Base-by-base conservation (phyloP, 305 asterid genomes). In the Lippia alba region DNA sequence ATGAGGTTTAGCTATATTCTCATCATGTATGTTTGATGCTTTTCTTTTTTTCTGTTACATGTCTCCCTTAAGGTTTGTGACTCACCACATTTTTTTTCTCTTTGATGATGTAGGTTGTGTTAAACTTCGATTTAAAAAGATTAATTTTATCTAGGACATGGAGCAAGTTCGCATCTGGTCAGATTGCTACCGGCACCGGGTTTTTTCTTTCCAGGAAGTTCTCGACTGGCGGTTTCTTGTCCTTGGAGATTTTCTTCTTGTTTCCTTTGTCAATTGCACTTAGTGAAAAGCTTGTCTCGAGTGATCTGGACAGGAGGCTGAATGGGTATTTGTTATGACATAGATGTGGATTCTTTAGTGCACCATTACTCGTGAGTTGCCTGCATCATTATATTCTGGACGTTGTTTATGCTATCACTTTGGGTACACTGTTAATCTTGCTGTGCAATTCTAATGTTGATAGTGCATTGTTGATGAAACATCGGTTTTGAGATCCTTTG, bases 241-340 rank as follows among this genome's bases (percentile, higher is more conserved):
- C 81, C 75, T 77, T 81, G 91, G 95, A 79, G 85, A 82, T 79
- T 90, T 82, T 83, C 94, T 83, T 83, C 91, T 94, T 75, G 86
- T 91, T 83, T 87, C 96, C 84, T 90, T 90, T 76, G 89, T 88
- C 88, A 87, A 90, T 81, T 88, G 92, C 84, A 92, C 99, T 67
- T 92, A 91, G 94, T 87, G 83, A 73, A 76, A 82, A 79, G 75
- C 78, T 73, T 73, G 69, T 65, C 69, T 61, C 75, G 65, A 85
- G 79, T 78, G 84, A 86, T 73, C 83, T 82, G 77, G 75, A 65
- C 82, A 78, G 74, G 87, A 72, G 85, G 86, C 83, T 80, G 81
- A 75, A 83, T 79, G 85, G 77, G 65, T 67, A 62, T 82, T 77
- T 77, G 77, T 69, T 74, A 74, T 87, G 80, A 86, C 76, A 68